Conservation (phyloP, 2,329 filamentous ascomycete genomes). For the Tolypocladium amazonense region DNA sequence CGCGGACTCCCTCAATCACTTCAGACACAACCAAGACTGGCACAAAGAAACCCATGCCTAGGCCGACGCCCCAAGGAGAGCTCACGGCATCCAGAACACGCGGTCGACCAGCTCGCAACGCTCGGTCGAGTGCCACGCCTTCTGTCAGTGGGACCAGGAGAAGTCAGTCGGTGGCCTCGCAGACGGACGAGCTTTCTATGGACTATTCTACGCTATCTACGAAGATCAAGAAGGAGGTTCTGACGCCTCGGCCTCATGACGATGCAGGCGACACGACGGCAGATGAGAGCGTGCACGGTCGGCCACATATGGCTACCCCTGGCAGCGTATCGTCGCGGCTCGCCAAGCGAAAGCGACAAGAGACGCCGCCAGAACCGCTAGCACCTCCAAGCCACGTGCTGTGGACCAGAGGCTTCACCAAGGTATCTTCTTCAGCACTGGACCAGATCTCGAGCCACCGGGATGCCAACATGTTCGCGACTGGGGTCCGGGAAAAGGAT, state of each 20-base stretch:
- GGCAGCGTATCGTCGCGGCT: conserved; percentile 25
- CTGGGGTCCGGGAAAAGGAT: conserved; percentile 62
- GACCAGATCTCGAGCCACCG: conserved; percentile 70
- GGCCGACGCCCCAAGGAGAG: conserved; percentile 13
- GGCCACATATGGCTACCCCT: conserved; percentile 25
- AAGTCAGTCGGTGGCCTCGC: conserved; percentile 35
- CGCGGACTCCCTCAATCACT: conserved; percentile 24
- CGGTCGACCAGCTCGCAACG: conserved; percentile 24
- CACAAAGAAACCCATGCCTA: conserved; percentile 21
- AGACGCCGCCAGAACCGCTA: conserved; percentile 35
- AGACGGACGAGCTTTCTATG: conserved; percentile 35
- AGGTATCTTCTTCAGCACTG: conserved; percentile 61
- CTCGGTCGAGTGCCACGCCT: conserved; percentile 23
- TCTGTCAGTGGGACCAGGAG: conserved; percentile 23
- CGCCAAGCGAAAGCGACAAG: conserved; percentile 48
- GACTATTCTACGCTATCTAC: conserved; percentile 28
- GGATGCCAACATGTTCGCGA: conserved; percentile 69
- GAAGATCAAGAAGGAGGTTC: conserved; percentile 49
- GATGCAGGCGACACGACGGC: conserved; percentile 45
- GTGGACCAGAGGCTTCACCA: conserved; percentile 65
- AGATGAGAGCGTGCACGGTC: conserved; percentile 38
- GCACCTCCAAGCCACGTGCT: conserved; percentile 56
- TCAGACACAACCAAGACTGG: conserved; percentile 17
- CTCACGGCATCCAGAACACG: conserved; percentile 17
- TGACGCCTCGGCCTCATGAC: conserved; percentile 42